Base-by-base conservation (phyloP, 192 early-diverging fungal species). In the Podila horticola region DNA sequence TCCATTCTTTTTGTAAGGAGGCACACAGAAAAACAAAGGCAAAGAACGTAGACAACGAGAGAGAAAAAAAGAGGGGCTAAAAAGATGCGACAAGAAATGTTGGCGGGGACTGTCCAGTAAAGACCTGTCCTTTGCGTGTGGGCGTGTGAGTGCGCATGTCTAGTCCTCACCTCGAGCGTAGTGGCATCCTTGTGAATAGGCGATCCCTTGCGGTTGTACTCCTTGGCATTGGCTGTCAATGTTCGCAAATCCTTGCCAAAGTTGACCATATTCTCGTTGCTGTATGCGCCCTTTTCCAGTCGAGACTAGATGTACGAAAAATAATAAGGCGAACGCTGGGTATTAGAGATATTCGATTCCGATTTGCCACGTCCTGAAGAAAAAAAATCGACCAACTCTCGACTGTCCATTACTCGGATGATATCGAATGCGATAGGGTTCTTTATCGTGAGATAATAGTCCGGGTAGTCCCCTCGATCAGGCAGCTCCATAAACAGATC, bases 401-500 rank as follows among this genome's bases (percentile, higher is more conserved):
- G 30, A 9, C 45, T 51, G 22, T 31, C 41, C 57, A 68, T 71
- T 28, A 79, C 75, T 33, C 70, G 67, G 38, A 79, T 72, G 24
- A 79, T 64, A 41, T 79, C 75, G 28, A 79, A 58, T 19, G 75
- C 75, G 31, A 79, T 72, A 4, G 75, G 75, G 13, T 79, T 72
- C 49, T 66, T 49, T 72, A 81, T 81, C 28, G 66, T 73, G 71
- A 69, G 17, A 29, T 81, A 98, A 79, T 98, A 99, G 71, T 99
- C 97, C 0, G 97, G 96, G 75, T 96, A 99, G 31, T 93, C 89
- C 29, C 89, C 86, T 61, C 87, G 83, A 65, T 88, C 86, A 0
- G 96, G 96, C 6, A 97, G 76, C 24, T 94, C 89, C 34, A 93
- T 84, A 74, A 97, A 99, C 49, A 92, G 84, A 55, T 95, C 93